Base-by-base conservation (phyloP, 1,139 yeast species). In the Torulaspora globosa region DNA sequence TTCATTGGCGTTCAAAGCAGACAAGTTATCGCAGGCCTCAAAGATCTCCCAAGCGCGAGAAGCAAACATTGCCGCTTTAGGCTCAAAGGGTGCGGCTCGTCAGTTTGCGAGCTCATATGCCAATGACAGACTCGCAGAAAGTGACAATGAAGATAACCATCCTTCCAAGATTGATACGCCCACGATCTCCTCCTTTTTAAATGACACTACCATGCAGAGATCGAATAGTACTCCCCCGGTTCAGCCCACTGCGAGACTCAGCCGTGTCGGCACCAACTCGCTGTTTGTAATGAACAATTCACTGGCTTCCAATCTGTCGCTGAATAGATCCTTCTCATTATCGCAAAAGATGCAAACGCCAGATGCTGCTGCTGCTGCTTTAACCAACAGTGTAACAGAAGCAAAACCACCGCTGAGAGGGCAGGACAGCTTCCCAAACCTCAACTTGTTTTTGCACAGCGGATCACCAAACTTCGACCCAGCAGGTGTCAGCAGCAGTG, bases 231-330 rank as follows among this genome's bases (percentile, higher is more conserved):
- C 51, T 2, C 46, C 51, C 11, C 46, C 44, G 11, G 37, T 44
- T 3, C 36, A 36, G 12, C 30, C 43, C 2, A 15, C 42, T 23
- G 18, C 15, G 5, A 39, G 36, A 18, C 26, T 14, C 9, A 33
- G 37, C 21, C 41, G 47, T 11, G 50, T 50, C n/a, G 49, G 50
- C 23, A 51, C 57, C 9, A 53, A 53, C 32, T 58, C 62, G 2
- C 41, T 58, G 11, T 57, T 57, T 40, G 45, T 46, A 11, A 48
- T 50, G 43, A 54, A 54, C 48, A 54, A 49, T 35, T 44, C 56
- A 4, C 28, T 49, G 21, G 40, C 50, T 5, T 47, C 55, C 16
- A 45, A 46, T 37, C 28, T 49, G 5, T 42, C 57, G 10, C 36
- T 54, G 23, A 51, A 51, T 41, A 50, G 45, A 23, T 48, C 56